These are phyloP conservation scores for Phialemoniopsis sp. DNA, from an alignment of 2,329 filamentous ascomycete species.

Conservation along the genomic window DNA sequence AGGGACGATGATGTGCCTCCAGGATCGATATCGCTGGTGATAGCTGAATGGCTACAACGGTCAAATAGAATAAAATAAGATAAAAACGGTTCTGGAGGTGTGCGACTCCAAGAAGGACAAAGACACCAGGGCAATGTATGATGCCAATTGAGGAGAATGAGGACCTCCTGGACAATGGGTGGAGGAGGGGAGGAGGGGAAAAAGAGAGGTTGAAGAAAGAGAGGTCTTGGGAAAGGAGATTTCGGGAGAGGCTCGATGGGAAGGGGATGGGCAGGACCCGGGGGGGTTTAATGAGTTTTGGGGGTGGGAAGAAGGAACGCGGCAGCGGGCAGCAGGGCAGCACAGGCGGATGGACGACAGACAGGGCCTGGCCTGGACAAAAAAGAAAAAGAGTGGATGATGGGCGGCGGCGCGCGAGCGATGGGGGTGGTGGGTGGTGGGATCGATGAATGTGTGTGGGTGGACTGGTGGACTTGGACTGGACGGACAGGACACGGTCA, in stretches of 20 bases:
- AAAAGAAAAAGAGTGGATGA: constrained; percentile 2
- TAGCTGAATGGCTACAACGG: background rate
- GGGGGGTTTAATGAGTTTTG: constrained; percentile 35
- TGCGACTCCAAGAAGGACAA: constrained; percentile 15
- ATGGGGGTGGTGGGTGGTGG: background rate
- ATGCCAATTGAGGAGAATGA: constrained; percentile 15
- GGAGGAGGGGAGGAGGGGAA: constrained; percentile 20
- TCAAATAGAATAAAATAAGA: no score
- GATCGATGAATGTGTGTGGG: constrained; percentile 4
- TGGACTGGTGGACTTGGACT: constrained; percentile 1
- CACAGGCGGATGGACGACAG: no score
- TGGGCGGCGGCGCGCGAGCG: no score
- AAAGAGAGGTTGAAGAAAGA: constrained; percentile 30
- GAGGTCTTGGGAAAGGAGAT: constrained; percentile 33
- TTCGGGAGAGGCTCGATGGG: constrained; percentile 28
- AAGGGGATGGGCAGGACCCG: constrained; percentile 29
- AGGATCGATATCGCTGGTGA: constrained; percentile 12
- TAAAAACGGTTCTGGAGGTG: constrained; percentile 1
- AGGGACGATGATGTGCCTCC: constrained; percentile 29
- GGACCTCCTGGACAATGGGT: constrained; percentile 22
- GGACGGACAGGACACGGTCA: no score
- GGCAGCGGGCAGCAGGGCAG: no score
- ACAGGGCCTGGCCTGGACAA: constrained; percentile 9
- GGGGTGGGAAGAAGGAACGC: constrained; percentile 7
- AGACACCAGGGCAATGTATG: no score